Base-by-base conservation (phyloP, 805 yeast genomes). In the Candida rishiriensis region DNA sequence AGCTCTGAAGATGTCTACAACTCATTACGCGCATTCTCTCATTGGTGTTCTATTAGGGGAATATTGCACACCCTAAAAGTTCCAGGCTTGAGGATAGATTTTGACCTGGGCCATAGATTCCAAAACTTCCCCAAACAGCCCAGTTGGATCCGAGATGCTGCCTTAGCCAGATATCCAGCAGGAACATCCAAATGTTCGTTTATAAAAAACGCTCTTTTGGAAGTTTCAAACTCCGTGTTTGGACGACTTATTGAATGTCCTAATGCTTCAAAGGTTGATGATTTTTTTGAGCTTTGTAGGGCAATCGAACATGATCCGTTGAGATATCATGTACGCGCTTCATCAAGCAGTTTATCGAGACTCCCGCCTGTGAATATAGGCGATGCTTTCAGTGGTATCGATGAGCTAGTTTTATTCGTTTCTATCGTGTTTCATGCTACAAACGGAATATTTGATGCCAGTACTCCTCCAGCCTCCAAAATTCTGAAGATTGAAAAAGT, bases 21-120 rank as follows among this genome's bases (percentile, higher is more conserved):
- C 29, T 76, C 80, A 0, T 56, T 77, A 29, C 69, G 76, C 46
- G 71, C 77, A 30, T 75, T 76, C 50, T 73, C 71, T 15, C 80
- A 77, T 56, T 77, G 81, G 81, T 75, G 76, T 26, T 70, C 73
- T 43, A 75, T 72, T 41, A 69, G 70, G 47, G 79, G 79, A 3
- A 61, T 75, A 13, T 54, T 77, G 31, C 61, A 68, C 51, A 67
- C 65, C 47, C 52, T 76, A 39, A 70, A 66, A 1, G 8, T 69
- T 62, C 35, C 74, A 68, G 38, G 63, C 56, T 48, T 77, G 21
- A 57, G 60, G 33, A 50, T 73, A 0, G 64, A 65, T 29, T 54
- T 55, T 9, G 64, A 56, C 11, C 51, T 69, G 28, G 50, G 48
- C 10, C 50, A 49, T 18, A 51, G 49, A n/a, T 76, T 72, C 48